Evolutionary conservation across 768 basidiomycete genomes (phyloP), one percentile per base, ranked within the genome.

Genomic region (Suillus paluster): DNA sequence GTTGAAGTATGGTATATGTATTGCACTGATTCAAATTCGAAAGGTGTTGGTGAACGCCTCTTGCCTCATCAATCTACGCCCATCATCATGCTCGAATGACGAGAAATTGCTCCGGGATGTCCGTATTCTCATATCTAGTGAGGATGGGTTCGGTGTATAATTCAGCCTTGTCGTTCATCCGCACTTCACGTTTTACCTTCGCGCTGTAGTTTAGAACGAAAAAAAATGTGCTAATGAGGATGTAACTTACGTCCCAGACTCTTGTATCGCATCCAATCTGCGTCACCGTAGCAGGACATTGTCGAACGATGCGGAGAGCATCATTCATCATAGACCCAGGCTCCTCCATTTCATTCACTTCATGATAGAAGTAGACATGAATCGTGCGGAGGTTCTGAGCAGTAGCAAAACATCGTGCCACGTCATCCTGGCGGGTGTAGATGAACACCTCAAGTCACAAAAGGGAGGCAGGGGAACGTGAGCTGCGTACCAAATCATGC

Each of bases 21-120:
- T 11, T n/a, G n/a, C n/a, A n/a, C n/a, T n/a, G n/a, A n/a, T n/a
- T 50, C 6, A 5, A 48, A 48, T 49, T 49, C 25, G 10, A 49
- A 49, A 46, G 5, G 5, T 17, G 17, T 27, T 17, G 4, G 17
- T 19, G 5, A 30, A 27, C 27, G 19, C 27, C 27, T 2, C 11
- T 49, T 49, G 17, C 17, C 9, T 27, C 15, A 8, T 25, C 14
- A 7, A 36, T 38, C 10, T 38, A 23, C 23, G 53, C 36, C 36
- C 36, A 21, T n/a, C 42, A 44, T 73, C 60, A 73, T 25, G 62
- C 63, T 11, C 86, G 79, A 17, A 90, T 81, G 38, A 91, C 89
- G 53, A 89, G 80, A 66, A 92, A 91, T 56, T 84, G 84, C 65
- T 92, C 90, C 21, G 90, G 90, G 21, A 92, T 76, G 62, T 86